A percentile compares a stretch with the other conserved stretches of the same genome.
These are phyloP conservation scores for Aquilaria sinensis DNA, from an alignment of 345 rosid species.

Conservation along the genomic window DNA sequence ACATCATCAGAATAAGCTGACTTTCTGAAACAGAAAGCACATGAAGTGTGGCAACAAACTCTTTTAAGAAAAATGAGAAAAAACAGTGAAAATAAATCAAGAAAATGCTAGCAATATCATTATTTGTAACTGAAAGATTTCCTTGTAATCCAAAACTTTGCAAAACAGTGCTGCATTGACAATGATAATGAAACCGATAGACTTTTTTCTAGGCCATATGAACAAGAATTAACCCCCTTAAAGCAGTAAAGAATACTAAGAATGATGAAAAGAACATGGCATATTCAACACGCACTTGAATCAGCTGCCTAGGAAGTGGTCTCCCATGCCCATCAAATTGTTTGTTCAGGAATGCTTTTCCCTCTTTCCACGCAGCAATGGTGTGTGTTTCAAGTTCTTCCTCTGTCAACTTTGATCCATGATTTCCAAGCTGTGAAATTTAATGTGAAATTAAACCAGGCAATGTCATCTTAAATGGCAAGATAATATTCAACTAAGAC, in stretches of 20 bases:
- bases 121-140: neutral
- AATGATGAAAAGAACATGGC: slow-evolving; percentile 1
- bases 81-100: neutral
- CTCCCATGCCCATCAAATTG: slow-evolving; percentile 38
- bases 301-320: slow-evolving; percentile 43
- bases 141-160: neutral
- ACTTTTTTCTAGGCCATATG: no score
- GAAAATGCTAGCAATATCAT: neutral
- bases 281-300: slow-evolving; percentile 40
- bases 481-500: neutral
- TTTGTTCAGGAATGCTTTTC: slow-evolving; percentile 30
- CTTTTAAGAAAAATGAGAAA: neutral
- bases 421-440: slow-evolving; percentile 55
- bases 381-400: slow-evolving; percentile 73
- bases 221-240: neutral
- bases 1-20: neutral
- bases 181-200: neutral
- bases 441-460: neutral
- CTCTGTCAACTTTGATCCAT: slow-evolving; percentile 73
- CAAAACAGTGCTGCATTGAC: neutral
- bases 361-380: slow-evolving; percentile 57
- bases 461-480: neutral
- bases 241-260: neutral
- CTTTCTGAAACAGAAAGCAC: neutral
- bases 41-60: no score